Percentiles rank a stretch among this genome's conserved stretches.
Evolutionary conservation across 441 rosid species (phyloP).

Genomic region (Dalechampia spathulata): DNA sequence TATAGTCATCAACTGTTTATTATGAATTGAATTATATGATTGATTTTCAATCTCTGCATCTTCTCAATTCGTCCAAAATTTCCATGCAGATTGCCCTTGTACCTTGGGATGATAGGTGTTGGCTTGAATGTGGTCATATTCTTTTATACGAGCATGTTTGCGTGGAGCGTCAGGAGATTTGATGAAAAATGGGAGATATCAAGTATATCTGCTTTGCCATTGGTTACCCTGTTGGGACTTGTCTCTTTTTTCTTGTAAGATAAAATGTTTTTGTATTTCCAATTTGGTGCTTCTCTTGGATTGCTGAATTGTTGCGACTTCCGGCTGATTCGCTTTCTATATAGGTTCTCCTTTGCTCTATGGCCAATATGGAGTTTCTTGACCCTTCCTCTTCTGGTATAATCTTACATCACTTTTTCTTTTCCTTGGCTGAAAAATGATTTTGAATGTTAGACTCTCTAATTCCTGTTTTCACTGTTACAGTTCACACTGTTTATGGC

Average conservation of each 20-base stretch:
- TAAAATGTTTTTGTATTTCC: slow-evolving; percentile 8
- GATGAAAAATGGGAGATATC: slow-evolving; percentile 89
- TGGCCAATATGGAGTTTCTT: slow-evolving; percentile 99
- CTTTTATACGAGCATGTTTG: slow-evolving; percentile 69
- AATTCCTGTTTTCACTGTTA: slow-evolving; percentile 23
- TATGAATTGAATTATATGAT: neutral
- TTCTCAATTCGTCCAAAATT: slow-evolving; percentile 6
- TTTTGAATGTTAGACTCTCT: slow-evolving; percentile 12
- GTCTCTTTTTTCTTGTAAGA: slow-evolving; percentile 88
- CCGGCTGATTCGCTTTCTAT: slow-evolving; percentile 14
- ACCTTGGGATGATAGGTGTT: slow-evolving; percentile 67
- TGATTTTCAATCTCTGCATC: slow-evolving; percentile 1
- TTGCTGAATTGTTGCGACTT: slow-evolving; percentile 9
- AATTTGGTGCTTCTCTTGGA: slow-evolving; percentile 5
- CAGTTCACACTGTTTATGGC: slow-evolving; percentile 98
- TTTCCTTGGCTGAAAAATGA: neutral
- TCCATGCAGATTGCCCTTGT: slow-evolving; percentile 70
- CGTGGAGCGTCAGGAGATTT: slow-evolving; percentile 77
- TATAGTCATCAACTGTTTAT: neutral
- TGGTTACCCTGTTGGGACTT: slow-evolving; percentile 73
- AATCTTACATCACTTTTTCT: neutral
- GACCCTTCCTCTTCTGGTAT: slow-evolving; percentile 93
- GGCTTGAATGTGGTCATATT: slow-evolving; percentile 60
- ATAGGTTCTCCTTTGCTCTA: slow-evolving; percentile 72
- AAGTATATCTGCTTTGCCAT: slow-evolving; percentile 74